A percentile compares a stretch with the other conserved stretches of the same genome.
phyloP scores from a whole-genome alignment of 306 rosid genomes.

The Corylus americana region DNA sequence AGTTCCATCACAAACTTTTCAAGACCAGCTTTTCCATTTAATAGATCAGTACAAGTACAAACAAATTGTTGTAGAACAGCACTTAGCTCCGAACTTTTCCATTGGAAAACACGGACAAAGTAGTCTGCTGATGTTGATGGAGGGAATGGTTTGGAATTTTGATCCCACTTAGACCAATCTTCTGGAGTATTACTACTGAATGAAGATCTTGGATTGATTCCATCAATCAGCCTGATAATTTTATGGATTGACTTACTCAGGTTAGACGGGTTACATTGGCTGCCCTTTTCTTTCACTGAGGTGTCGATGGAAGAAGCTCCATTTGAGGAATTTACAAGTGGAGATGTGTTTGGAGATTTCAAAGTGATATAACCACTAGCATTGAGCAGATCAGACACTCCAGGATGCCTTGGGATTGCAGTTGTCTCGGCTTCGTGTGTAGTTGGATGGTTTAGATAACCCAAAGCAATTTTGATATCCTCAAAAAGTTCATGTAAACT shows the following conservation, averaged over 20 bases:
- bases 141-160: constrained; percentile 31
- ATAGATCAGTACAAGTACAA: constrained; percentile 51
- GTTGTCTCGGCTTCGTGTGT: constrained; percentile 28
- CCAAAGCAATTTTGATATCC: constrained; percentile 73
- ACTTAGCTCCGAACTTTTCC: constrained; percentile 59
- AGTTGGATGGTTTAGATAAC: constrained; percentile 42
- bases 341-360: constrained; percentile 11
- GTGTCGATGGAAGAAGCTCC: constrained; percentile 13
- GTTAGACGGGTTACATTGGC: constrained; percentile 19
- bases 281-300: constrained; percentile 30
- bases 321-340: constrained; percentile 8
- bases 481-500: constrained; percentile 61
- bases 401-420: constrained; percentile 21
- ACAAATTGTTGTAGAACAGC: constrained; percentile 51
- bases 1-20: constrained; percentile 53
- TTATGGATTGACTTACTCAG: constrained; percentile 39
- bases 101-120: constrained; percentile 60
- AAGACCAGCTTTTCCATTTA: constrained; percentile 48
- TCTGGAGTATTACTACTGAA: constrained; percentile 28
- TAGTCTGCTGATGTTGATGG: constrained; percentile 47
- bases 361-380: constrained; percentile 16
- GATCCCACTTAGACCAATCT: constrained; percentile 39
- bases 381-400: constrained; percentile 30
- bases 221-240: constrained; percentile 60
- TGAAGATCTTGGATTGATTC: constrained; percentile 45